A percentile compares a stretch with the other conserved stretches of the same genome.
Conservation (phyloP, 192 early-diverging fungal species). For the Coemansia sp. region DNA sequence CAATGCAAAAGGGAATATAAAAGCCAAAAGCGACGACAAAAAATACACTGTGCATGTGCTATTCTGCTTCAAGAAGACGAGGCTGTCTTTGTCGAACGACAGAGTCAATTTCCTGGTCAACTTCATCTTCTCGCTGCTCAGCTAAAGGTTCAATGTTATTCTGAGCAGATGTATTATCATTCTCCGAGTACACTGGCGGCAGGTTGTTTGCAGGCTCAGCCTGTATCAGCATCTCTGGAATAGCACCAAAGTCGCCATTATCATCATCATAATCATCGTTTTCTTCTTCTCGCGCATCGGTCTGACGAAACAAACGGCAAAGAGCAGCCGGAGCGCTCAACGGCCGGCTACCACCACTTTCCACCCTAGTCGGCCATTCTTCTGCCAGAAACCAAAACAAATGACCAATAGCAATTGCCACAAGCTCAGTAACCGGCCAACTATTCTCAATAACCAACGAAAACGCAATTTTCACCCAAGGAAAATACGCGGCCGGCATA, state of each 20-base stretch:
- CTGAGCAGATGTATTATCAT: background rate
- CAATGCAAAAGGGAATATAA: background rate
- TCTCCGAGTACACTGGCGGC: background rate
- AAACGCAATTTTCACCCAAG: conserved; percentile 89
- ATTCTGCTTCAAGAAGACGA: background rate
- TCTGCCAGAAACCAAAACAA: conserved; percentile 95
- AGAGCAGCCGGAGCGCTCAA: conserved; percentile 34
- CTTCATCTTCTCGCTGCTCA: background rate
- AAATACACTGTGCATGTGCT: background rate
- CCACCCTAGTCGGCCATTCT: conserved; percentile 79
- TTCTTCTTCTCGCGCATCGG: conserved; percentile 10
- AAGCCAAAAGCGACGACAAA: background rate
- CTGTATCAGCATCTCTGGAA: background rate
- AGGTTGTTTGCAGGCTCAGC: conserved; percentile 1
- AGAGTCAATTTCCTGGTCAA: background rate
- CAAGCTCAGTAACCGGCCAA: conserved; percentile 77
- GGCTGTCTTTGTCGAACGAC: background rate
- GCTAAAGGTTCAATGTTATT: background rate
- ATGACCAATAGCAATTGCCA: conserved; percentile 89
- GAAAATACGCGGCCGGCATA: conserved; percentile 88
- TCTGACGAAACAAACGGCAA: conserved; percentile 37
- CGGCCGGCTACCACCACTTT: conserved; percentile 48
- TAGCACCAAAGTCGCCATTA: background rate
- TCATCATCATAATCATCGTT: background rate
- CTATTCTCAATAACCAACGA: conserved; percentile 69